Base-by-base conservation (phyloP, 768 basidiomycete species). In the Ramaria rubella region DNA sequence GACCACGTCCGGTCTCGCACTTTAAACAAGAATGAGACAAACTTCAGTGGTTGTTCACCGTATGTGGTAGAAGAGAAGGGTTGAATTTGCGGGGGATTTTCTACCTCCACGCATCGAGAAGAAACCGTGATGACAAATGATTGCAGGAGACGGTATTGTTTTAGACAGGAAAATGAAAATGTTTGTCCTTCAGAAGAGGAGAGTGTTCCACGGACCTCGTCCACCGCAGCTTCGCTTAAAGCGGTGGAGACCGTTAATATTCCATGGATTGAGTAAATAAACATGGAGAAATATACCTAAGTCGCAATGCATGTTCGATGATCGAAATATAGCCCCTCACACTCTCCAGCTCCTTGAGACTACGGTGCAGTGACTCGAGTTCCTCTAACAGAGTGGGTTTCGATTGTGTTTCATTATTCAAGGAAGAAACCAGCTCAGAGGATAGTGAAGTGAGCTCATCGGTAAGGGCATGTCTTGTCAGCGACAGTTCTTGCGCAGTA, bases 251-350 rank as follows among this genome's bases (percentile, higher is more conserved):
- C 15, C 19, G 14, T 14, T 29, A 51, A 24, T 5, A 36, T 51
- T 14, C 15, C 19, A 33, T 15, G 17, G 44, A 46, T 46, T n/a
- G n/a, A n/a, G n/a, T n/a, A 36, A 12, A 30, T 26, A 48, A 11
- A 36, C 30, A 50, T 19, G 29, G 24, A 17, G 27, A 31, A 31
- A 19, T 23, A 15, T 24, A 23, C 94, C 91, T 87, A 31, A 90
- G 75, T 34, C 76, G 71, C 60, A 94, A 70, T 5, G 82, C 83
- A 65, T 78, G 80, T 60, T 90, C 80, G 44, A 94, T 73, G 14
- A 93, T 74, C 49, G 81, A 80, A 9, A 89, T 83, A 69, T 95
- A 96, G 24, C 77, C 76, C 63, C 82, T 82, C 21, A 93, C 82
- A 58, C 80, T 81, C 63, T 89, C 78, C 36, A 96, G 75, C 64